A percentile compares a stretch with the other conserved stretches of the same genome.
phyloP scores from a whole-genome alignment of 495 filamentous ascomycete species.

The Schizothecium vesticola region DNA sequence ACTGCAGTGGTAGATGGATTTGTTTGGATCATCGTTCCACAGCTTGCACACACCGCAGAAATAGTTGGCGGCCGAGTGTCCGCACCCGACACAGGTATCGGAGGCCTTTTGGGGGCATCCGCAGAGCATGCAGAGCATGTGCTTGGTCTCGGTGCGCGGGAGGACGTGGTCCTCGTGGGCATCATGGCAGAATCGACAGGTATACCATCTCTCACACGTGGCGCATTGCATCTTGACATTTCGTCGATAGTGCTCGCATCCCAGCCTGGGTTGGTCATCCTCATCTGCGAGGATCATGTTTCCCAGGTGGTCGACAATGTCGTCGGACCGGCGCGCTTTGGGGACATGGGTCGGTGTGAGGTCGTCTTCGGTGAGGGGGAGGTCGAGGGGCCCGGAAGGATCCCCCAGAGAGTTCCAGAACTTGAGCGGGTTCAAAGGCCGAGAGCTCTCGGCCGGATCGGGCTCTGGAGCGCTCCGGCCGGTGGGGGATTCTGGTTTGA shows the following conservation, averaged over 20 bases:
- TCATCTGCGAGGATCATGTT: constrained; percentile 36
- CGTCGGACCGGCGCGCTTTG: constrained; percentile 12
- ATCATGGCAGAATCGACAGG: constrained; percentile 94
- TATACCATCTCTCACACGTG: constrained; percentile 85
- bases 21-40: constrained; percentile 89
- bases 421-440: constrained; percentile 31
- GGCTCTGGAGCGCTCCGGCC: constrained; percentile 26
- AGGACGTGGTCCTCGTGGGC: constrained; percentile 76
- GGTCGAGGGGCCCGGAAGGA: constrained; percentile 39
- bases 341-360: constrained; percentile 63
- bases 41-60: constrained; percentile 94
- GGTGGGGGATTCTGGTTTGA: constrained; percentile 26
- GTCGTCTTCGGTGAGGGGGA: constrained; percentile 68
- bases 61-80: constrained; percentile 75
- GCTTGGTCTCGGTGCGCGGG: constrained; percentile 73
- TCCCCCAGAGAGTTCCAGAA: constrained; percentile 37
- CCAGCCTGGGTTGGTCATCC: constrained; percentile 49
- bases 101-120: constrained; percentile 76
- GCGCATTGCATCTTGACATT: constrained; percentile 95
- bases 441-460: constrained; percentile 10
- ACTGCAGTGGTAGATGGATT: constrained; percentile 92
- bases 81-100: constrained; percentile 71
- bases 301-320: constrained; percentile 23
- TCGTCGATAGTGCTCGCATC: constrained; percentile 88
- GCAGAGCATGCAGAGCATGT: constrained; percentile 99